phyloP scores from a whole-genome alignment of 345 rosid species.

The Draba incana region DNA sequence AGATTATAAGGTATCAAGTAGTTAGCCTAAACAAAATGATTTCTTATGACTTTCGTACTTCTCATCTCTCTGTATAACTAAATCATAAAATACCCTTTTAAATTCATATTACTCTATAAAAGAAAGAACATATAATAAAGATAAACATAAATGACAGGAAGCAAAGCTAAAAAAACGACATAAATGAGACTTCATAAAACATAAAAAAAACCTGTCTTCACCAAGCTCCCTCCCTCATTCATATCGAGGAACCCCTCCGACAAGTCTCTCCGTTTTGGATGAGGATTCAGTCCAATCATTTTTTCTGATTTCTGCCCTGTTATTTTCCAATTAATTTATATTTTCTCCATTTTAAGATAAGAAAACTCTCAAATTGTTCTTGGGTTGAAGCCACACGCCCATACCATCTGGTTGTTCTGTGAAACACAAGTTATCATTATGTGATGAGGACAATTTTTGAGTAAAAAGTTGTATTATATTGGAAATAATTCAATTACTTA shows the following conservation, averaged over 20 bases:
- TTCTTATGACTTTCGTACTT: too few relatives aligned
- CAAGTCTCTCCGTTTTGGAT: constrained; percentile 13
- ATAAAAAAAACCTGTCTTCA: constrained; percentile 22
- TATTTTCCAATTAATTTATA: neutral
- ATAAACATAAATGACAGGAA: constrained; percentile 1
- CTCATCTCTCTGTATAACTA: too few relatives aligned
- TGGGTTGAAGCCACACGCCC: constrained; percentile 16
- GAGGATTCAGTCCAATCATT: constrained; percentile 17
- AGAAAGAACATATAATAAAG: constrained; percentile 13
- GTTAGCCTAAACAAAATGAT: too few relatives aligned
- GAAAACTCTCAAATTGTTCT: constrained; percentile 11
- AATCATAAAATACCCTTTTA: too few relatives aligned
- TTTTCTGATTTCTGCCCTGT: neutral
- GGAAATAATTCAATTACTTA: constrained; percentile 38
- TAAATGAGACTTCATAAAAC: constrained; percentile 9
- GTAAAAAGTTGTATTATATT: neutral
- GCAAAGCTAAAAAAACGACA: neutral
- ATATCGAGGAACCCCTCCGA: constrained; percentile 17
- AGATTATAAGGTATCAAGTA: too few relatives aligned
- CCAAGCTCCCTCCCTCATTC: constrained; percentile 14
- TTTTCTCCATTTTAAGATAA: constrained; percentile 13
- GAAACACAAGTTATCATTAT: constrained; percentile 4
- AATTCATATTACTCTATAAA: neutral
- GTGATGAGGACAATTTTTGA: neutral
- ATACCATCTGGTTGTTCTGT: constrained; percentile 23